These are phyloP conservation scores for Pulveroboletus sp. DNA, from an alignment of 768 basidiomycete genomes.

Conservation along the genomic window DNA sequence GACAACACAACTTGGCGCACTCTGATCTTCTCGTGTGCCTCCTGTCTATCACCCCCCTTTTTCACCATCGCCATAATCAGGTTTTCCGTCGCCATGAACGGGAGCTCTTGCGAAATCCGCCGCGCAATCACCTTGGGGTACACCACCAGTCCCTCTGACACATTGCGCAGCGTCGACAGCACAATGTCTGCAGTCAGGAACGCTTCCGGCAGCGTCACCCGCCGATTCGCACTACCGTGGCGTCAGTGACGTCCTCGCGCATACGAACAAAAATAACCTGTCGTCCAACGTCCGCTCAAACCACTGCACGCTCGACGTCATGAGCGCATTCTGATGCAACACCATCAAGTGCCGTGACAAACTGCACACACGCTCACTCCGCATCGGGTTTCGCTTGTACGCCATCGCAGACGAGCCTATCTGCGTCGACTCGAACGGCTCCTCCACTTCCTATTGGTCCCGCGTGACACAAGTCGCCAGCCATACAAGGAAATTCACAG, in stretches of 20 bases:
- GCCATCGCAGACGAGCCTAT: constrained; percentile 98
- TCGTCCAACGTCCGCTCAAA: constrained; percentile 98
- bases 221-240: constrained; percentile 79
- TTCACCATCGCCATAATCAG: constrained; percentile 99
- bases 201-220: constrained; percentile 94
- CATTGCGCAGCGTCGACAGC: constrained; percentile 91
- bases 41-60: constrained; percentile 91
- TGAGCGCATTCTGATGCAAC: constrained; percentile 92
- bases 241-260: constrained; percentile 6
- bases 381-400: constrained; percentile 99
- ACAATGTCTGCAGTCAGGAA: constrained; percentile 97
- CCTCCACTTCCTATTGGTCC: constrained; percentile 79
- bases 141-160: constrained; percentile 98
- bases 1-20: constrained; percentile 38
- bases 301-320: constrained; percentile 96
- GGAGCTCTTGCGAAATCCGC: constrained; percentile 90
- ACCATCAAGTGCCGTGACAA: constrained; percentile 95
- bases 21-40: constrained; percentile 94
- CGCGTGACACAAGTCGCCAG: constrained; percentile 1
- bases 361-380: constrained; percentile 95
- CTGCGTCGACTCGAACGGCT: constrained; percentile 98
- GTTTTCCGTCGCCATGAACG: constrained; percentile 99
- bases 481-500: background rate
- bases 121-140: constrained; percentile 95
- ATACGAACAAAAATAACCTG: constrained; percentile 48